A percentile compares a stretch with the other conserved stretches of the same genome.
Evolutionary conservation across 164 flowering plant species (phyloP).

Genomic region (Sedum album): DNA sequence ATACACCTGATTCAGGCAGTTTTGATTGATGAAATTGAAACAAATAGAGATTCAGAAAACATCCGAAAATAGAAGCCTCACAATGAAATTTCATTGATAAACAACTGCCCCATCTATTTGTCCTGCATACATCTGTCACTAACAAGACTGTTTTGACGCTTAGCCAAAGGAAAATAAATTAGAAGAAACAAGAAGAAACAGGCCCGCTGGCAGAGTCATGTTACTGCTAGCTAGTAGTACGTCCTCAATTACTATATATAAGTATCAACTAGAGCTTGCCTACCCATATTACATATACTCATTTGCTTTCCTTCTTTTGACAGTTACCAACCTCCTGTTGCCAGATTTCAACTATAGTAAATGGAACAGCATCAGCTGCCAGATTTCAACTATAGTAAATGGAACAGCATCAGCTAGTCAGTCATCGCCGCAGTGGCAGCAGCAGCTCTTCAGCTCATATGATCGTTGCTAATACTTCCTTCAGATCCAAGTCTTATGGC

Average conservation of each 20-base stretch:
- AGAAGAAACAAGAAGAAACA: background rate
- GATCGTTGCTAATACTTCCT: conserved; percentile 30
- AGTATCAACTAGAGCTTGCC: background rate
- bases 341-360: background rate
- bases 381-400: background rate
- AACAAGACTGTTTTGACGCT: too few relatives aligned
- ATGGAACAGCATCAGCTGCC: too few relatives aligned
- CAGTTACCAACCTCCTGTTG: background rate
- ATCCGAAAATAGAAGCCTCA: too few relatives aligned
- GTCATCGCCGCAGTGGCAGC: conserved; percentile 33
- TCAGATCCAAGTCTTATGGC: background rate
- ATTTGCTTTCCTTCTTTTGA: background rate
- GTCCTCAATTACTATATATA: background rate
- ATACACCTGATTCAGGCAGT: background rate
- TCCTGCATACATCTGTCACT: too few relatives aligned
- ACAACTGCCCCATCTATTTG: too few relatives aligned
- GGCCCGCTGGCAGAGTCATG: background rate
- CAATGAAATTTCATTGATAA: too few relatives aligned
- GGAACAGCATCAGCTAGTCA: conserved; percentile 15
- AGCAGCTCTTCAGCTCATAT: conserved; percentile 23
- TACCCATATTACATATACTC: background rate
- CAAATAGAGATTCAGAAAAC: too few relatives aligned
- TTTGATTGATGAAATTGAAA: too few relatives aligned
- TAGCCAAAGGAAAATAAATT: too few relatives aligned
- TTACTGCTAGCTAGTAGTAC: background rate